Evolutionary conservation across 306 rosid species (phyloP).

Genomic region (Morella rubra): DNA sequence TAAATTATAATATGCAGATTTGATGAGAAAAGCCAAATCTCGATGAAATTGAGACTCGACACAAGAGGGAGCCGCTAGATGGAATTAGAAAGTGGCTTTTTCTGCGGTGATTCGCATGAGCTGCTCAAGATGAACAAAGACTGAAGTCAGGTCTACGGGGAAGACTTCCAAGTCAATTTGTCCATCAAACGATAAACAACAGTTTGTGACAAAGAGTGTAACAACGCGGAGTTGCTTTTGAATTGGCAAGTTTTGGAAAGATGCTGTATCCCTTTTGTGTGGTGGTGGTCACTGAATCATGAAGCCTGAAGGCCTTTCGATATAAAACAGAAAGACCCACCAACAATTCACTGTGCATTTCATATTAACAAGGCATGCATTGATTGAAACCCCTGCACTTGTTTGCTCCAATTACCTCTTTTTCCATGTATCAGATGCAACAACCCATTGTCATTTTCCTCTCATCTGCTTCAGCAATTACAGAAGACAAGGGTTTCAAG

Average conservation of each 20-base stretch:
- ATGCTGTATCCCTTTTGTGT: not conserved
- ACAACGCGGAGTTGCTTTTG: conserved; percentile 48
- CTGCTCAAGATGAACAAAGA: conserved; percentile 18
- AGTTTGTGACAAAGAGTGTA: not conserved
- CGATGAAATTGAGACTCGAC: too few relatives aligned
- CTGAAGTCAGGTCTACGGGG: conserved; percentile 29
- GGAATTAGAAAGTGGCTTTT: not conserved
- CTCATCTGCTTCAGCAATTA: too few relatives aligned
- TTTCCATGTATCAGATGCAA: not conserved
- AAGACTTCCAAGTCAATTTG: conserved; percentile 59
- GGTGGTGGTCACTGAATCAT: not conserved
- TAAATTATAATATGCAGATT: not conserved
- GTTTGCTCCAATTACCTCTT: not conserved
- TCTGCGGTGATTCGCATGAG: conserved; percentile 14
- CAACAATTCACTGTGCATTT: too few relatives aligned
- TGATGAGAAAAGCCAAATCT: not conserved
- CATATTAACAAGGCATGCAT: not conserved
- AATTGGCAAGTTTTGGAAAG: conserved; percentile 22
- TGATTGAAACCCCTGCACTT: not conserved
- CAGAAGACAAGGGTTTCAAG: too few relatives aligned
- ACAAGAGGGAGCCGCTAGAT: not conserved
- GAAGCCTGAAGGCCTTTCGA: not conserved
- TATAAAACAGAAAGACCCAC: not conserved
- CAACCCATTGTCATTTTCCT: not conserved
- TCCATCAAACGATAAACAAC: conserved; percentile 1